Evolutionary conservation across 148 eudicot genomes (phyloP), one percentile per base, ranked within the genome.

Genomic region (Euryodendron excelsum): DNA sequence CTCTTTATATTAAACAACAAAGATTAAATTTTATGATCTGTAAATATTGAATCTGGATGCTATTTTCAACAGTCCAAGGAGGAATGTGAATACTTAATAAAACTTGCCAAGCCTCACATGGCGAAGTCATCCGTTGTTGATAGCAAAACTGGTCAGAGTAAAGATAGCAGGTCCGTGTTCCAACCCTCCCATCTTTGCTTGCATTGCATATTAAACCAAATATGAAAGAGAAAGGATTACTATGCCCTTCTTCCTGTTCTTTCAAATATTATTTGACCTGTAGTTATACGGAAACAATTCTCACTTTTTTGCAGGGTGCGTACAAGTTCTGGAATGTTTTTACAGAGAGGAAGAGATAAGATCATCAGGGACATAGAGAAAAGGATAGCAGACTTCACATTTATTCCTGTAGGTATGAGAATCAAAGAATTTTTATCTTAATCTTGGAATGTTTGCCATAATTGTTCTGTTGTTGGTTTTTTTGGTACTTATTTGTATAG

Each of bases 261-360:
- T 48, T 13, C 72, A 21, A 37, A 5, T n/a, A n/a, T n/a, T n/a
- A n/a, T n/a, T n/a, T n/a, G n/a, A n/a, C n/a, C n/a, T n/a, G n/a
- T n/a, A n/a, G n/a, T n/a, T n/a, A n/a, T 63, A 21, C 20, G 52
- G 15, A 21, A 18, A 27, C 63, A 65, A 13, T 53, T 21, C 0
- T 52, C 74, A 74, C 12, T 37, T 30, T 81, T 77, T 17, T 86
- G 76, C 87, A 92, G 98, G 88, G 98, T 91, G 72, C 96, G 96
- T n/a, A 94, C 98, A 20, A 93, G 97, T 84, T 95, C 96, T 74
- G 97, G 97, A 81, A 94, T 82, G 87, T 91, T 94, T 88, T 80
- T 92, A 74, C 87, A 78, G 79, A 92, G 97, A 85, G 98, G 95
- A 13, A 79, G 82, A 60, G 98, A 94, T 81, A 89, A 94, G 78